Conservation (phyloP, 805 yeast species). For the Starmerella sirachaensis region DNA sequence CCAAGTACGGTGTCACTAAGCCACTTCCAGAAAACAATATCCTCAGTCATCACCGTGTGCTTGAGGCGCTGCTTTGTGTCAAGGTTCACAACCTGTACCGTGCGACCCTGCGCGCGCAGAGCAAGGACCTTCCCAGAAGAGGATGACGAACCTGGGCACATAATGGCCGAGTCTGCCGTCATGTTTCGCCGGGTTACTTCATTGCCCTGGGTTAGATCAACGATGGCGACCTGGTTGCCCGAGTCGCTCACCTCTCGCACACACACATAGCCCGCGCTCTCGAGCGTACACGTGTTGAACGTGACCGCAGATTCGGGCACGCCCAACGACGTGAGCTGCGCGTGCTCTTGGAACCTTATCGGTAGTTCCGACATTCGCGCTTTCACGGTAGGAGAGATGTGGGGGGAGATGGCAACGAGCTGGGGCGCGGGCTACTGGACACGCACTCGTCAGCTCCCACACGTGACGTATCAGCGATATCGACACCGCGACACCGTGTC, state of each 20-base stretch:
- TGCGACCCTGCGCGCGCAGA: slow-evolving; percentile 90
- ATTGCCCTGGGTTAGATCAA: slow-evolving; percentile 70
- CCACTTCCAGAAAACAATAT: slow-evolving; percentile 96
- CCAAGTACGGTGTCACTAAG: slow-evolving; percentile 61
- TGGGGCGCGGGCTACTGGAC: no score
- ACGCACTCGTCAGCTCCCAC: no score
- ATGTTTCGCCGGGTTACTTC: slow-evolving; percentile 78
- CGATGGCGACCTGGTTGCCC: slow-evolving; percentile 76
- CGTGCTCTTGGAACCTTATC: slow-evolving; percentile 90
- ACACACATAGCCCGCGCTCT: slow-evolving; percentile 83
- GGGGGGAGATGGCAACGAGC: no score
- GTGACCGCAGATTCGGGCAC: slow-evolving; percentile 76
- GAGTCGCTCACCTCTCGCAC: slow-evolving; percentile 35
- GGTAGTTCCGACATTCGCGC: slow-evolving; percentile 54
- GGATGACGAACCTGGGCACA: slow-evolving; percentile 56
- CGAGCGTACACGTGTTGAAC: slow-evolving; percentile 87
- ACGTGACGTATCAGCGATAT: no score
- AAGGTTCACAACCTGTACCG: slow-evolving; percentile 81
- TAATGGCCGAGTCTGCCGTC: slow-evolving; percentile 94
- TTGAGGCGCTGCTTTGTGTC: slow-evolving; percentile 79
- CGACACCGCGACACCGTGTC: no score
- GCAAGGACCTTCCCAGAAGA: slow-evolving; percentile 62
- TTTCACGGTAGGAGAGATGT: slow-evolving; percentile 1
- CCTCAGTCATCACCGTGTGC: slow-evolving; percentile 73
- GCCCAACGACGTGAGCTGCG: slow-evolving; percentile 76